phyloP scores from a whole-genome alignment of 1,284 basidiomycete genomes.

The Moesziomyces antarcticus region DNA sequence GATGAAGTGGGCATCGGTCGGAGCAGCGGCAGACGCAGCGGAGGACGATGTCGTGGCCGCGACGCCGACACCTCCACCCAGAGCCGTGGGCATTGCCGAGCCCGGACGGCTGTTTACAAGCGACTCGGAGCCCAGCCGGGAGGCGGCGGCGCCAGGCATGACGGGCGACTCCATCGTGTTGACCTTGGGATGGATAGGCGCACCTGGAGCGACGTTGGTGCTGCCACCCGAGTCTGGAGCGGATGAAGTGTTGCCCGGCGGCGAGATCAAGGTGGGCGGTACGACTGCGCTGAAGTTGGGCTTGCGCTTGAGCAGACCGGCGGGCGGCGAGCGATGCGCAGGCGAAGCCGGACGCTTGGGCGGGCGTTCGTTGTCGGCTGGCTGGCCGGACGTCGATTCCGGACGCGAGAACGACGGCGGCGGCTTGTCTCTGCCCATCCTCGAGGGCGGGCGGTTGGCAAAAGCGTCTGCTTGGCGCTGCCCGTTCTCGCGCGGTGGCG shows the following conservation, averaged over 20 bases:
- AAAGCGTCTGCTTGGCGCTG: not conserved
- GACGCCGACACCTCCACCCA: not conserved
- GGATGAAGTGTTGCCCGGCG: not conserved
- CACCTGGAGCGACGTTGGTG: constrained; percentile 30
- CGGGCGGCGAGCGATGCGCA: constrained; percentile 22
- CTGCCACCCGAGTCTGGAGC: not conserved
- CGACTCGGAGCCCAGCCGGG: constrained; percentile 16
- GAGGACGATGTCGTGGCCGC: not conserved
- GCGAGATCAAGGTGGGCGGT: constrained; percentile 12
- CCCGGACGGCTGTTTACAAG: constrained; percentile 9
- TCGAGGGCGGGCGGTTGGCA: constrained; percentile 18
- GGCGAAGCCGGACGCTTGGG: constrained; percentile 34
- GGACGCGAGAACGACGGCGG: constrained; percentile 17
- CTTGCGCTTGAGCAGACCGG: constrained; percentile 45
- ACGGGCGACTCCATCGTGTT: constrained; percentile 35
- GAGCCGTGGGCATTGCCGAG: constrained; percentile 9
- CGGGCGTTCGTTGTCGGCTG: not conserved
- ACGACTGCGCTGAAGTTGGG: constrained; percentile 36
- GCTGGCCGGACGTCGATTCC: not conserved
- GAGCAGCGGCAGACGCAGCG: not conserved
- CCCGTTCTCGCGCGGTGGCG: constrained; percentile 7
- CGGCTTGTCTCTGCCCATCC: constrained; percentile 31
- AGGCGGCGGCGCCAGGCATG: constrained; percentile 7
- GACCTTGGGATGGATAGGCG: constrained; percentile 23
- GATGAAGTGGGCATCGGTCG: constrained; percentile 16